Evolutionary conservation across 345 rosid species (phyloP), one percentile per base, ranked within the genome.

Genomic region (Trapa bicornis): DNA sequence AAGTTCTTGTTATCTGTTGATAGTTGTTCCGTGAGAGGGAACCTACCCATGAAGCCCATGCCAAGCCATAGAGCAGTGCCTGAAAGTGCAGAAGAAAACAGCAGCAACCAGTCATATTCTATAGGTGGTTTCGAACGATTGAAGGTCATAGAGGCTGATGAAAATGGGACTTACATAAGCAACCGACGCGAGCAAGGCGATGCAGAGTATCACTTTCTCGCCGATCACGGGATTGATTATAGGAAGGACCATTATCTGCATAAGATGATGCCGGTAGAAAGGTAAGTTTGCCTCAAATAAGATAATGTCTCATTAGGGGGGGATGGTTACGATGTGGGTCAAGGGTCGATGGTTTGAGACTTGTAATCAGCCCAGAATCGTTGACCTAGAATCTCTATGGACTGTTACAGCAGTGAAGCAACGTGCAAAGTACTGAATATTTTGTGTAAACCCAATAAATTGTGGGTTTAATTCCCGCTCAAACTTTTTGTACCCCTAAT

Each of bases 1-100:
- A 15, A 8, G 22, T 6, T 62, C 22, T 62, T 37, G 42, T 36
- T 12, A 29, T 32, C 10, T 33, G 33, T 52, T 15, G 17, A 38
- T n/a, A 50, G 32, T 10, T 4, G 32, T 37, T 12, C 10, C 33
- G 17, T 15, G 3, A 29, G 42, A 5, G 47, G 67, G 39, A 41
- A 65, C 79, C 47, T 77, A 84, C 87, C 87, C 85, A 81, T 39
- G 85, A 61, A 36, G 85, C 79, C 87, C 87, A 81, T 5, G 85
- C 85, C 39, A 81, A 68, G 54, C 87, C 83, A 68, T 84, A 79
- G 38, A 84, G 71, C 67, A 79, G 50, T 54, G 82, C 87, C 87
- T 84, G 56, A 50, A 50, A 14, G 76, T 17, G 58, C 50, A 73
- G 35, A 58, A 29, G 45, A 36, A 62, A 72, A 36, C 52, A 61